phyloP scores from a whole-genome alignment of 2,329 filamentous ascomycete genomes.

The Calonectria pseudoreteaudii region DNA sequence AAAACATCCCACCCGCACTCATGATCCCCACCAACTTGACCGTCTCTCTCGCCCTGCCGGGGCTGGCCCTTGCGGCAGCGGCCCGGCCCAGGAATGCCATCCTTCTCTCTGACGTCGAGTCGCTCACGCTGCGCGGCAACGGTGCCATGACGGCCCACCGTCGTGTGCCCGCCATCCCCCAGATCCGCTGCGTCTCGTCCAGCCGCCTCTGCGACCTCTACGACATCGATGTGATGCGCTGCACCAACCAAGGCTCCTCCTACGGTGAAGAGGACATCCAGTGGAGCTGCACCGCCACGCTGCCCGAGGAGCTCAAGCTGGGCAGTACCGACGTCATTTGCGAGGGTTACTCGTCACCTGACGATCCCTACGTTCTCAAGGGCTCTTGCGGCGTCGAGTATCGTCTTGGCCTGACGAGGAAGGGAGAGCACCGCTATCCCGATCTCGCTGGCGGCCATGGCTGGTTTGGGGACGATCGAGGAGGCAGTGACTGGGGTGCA shows the following conservation, averaged over 20 bases:
- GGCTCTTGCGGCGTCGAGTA: conserved; percentile 96
- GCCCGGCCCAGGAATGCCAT: conserved; percentile 62
- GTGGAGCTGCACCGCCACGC: conserved; percentile 83
- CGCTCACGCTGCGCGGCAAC: conserved; percentile 79
- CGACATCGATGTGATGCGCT: conserved; percentile 85
- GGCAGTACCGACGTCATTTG: conserved; percentile 91
- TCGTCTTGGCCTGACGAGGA: conserved; percentile 79
- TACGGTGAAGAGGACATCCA: conserved; percentile 86
- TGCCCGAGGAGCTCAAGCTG: conserved; percentile 74
- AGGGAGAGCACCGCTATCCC: conserved; percentile 79
- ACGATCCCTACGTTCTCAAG: conserved; percentile 89
- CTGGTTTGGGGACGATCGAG: conserved; percentile 48
- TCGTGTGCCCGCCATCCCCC: conserved; percentile 80
- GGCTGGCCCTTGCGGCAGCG: conserved; percentile 40
- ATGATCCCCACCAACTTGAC: conserved; percentile 45
- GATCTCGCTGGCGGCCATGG: conserved; percentile 56
- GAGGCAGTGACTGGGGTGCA: conserved; percentile 49
- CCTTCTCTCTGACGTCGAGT: conserved; percentile 73
- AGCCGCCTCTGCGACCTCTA: conserved; percentile 75
- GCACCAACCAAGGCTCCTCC: conserved; percentile 84
- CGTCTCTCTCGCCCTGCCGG: conserved; percentile 39
- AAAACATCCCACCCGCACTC: conserved; percentile 18
- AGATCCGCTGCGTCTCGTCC: conserved; percentile 81
- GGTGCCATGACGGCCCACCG: conserved; percentile 77
- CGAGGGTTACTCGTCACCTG: conserved; percentile 82